Evolutionary conservation across 768 basidiomycete genomes (phyloP), one percentile per base, ranked within the genome.

Genomic region (Lenzites betulinus): DNA sequence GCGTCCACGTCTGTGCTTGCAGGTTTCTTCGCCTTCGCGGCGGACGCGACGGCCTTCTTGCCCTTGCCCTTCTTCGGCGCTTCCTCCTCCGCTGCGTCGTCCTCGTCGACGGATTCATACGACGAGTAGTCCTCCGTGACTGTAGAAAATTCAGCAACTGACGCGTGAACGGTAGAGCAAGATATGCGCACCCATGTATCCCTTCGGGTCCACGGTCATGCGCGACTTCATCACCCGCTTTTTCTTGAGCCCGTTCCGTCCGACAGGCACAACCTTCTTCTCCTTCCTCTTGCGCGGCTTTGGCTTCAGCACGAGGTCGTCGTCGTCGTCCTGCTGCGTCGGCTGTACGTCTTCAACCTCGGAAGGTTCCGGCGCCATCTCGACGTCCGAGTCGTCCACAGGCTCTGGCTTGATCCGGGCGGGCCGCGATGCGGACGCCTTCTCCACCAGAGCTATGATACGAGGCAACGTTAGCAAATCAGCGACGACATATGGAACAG

Each of bases 91-190:
- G 71, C 78, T 2, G 72, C 71, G 59, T 81, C 83, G 28, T 86
- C 80, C 58, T 85, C 88, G 8, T 82, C 82, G 8, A 88, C 88
- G 9, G 90, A 91, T 73, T 93, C 91, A 68, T 90, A 93, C 18
- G 84, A 84, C 7, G 89, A 89, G 69, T 90, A 89, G 69, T 93
- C 92, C 69, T 90, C 87, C 38, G 81, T 87, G 16, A 83, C 92
- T 93, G 64, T 0, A 52, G 44, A 11, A 41, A 2, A 25, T 11
- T 13, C 2, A 25, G 7, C 44, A 22, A 25, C 3, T 25, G 44
- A 9, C 44, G 8, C 8, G 23, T 13, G 22, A 25, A 46, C 7
- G 44, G 23, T 33, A 51, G 49, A 15, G 7, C 20, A 7, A 7
- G 4, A 33, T 33, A 20, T 35, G 75, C 82, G 54, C 69, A 92